Base-by-base conservation (phyloP, 495 filamentous ascomycete species). In the Neurospora sp. region DNA sequence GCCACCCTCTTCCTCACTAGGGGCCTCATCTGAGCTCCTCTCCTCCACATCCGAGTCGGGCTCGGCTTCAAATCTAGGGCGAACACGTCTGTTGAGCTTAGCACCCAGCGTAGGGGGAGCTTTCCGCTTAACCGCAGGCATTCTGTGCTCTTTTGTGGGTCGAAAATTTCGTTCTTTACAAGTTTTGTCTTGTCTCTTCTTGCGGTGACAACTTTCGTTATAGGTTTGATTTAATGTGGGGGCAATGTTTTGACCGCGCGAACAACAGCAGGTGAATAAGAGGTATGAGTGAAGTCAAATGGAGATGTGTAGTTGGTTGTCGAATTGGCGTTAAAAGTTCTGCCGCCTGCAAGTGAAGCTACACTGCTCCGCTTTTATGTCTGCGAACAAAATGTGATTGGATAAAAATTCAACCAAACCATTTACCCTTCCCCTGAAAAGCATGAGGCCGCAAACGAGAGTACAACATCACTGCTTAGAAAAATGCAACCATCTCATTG, bases 61-160 rank as follows among this genome's bases (percentile, higher is more conserved):
- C 71, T 88, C 85, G 3, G 79, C 78, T 48, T 88, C 89, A 40
- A 84, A 85, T 39, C 86, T 82, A 0, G 88, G 87, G 48, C 86
- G 86, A 40, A 92, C 87, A 59, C 90, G 85, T 72, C 89, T 84
- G 76, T 91, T 86, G 10, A 92, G 79, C 37, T 80, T 82, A 10
- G 39, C 10, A 21, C 71, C 71, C 34, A 73, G 42, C 21, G 69
- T 74, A 48, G 75, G 36, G 6, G 74, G 54, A 13, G 73, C 76
- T 77, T 82, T 83, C 17, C 81, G 75, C 54, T 83, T 83, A 37
- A 72, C 40, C 0, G 79, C 73, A 38, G 76, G 73, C 81, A 82
- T 82, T 7, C 28, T 75, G 24, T 39, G 24, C 4, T 66, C 6
- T 34, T 66, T 19, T 66, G 45, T 31, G 54, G 13, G 54, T 19